Evolutionary conservation across 208 protist species (phyloP).

Genomic region (Acanthamoeba healyi): DNA sequence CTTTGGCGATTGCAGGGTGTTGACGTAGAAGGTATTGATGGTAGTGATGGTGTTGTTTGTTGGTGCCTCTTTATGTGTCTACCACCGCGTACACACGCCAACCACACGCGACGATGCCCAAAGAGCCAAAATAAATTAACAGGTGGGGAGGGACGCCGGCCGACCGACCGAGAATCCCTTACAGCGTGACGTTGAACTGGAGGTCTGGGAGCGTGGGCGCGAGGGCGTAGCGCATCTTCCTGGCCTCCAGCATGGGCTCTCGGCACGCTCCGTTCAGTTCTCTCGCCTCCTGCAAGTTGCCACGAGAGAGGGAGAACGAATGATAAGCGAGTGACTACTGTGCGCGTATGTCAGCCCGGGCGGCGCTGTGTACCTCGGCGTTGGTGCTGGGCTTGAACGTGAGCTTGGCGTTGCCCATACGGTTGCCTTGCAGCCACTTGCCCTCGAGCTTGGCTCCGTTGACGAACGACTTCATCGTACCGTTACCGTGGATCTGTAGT

Average conservation of each 20-base stretch:
- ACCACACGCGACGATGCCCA: no score
- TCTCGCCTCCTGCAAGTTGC: slow-evolving; percentile 12
- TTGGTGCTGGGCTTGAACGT: slow-evolving; percentile 34
- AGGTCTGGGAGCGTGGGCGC: background rate
- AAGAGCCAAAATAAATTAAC: no score
- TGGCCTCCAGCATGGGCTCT: slow-evolving; percentile 9
- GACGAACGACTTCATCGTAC: background rate
- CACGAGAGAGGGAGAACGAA: no score
- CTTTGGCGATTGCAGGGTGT: no score
- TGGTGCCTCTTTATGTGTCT: no score
- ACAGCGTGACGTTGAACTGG: slow-evolving; percentile 46
- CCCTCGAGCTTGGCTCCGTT: slow-evolving; percentile 46
- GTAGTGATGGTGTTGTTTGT: no score
- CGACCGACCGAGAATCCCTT: no score
- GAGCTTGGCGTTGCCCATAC: slow-evolving; percentile 17
- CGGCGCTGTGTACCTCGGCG: background rate
- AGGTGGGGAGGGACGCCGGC: no score
- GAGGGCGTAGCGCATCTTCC: background rate
- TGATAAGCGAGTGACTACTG: no score
- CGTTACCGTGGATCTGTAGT: background rate
- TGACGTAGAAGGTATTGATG: no score
- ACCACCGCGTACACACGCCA: no score
- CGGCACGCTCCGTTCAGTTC: background rate
- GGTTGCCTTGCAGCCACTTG: slow-evolving; percentile 6
- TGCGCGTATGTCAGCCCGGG: no score